These are phyloP conservation scores for Cytidiella melzeri DNA, from an alignment of 768 basidiomycete species.

Conservation along the genomic window DNA sequence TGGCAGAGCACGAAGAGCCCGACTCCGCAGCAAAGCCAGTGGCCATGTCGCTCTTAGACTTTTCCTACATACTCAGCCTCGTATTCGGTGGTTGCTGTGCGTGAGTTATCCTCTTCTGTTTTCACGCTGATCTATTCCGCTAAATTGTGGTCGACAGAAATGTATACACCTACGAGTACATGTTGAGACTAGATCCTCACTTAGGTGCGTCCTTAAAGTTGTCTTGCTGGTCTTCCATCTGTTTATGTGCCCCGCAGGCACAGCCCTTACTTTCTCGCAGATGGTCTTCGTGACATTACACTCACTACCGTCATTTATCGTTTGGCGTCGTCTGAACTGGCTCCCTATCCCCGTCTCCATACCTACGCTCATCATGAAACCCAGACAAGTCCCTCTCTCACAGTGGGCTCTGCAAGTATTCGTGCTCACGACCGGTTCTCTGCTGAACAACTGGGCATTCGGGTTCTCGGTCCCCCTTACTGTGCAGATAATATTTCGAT, in stretches of 20 bases:
- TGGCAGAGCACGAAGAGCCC: neutral
- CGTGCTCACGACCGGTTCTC: slow-evolving; percentile 56
- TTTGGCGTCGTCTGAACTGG: slow-evolving; percentile 17
- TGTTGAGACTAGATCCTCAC: slow-evolving; percentile 61
- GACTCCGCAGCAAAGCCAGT: slow-evolving; percentile 8
- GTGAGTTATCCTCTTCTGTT: slow-evolving; percentile 36
- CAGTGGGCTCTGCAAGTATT: slow-evolving; percentile 71
- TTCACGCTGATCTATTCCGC: neutral
- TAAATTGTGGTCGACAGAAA: slow-evolving; percentile 39
- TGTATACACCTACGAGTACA: slow-evolving; percentile 70
- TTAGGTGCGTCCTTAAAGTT: slow-evolving; percentile 42
- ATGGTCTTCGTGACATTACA: slow-evolving; percentile 72
- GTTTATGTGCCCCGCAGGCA: slow-evolving; percentile 37
- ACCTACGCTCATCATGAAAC: slow-evolving; percentile 35
- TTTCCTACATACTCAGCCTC: slow-evolving; percentile 42
- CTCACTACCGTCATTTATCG: slow-evolving; percentile 58
- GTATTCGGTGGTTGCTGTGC: slow-evolving; percentile 84
- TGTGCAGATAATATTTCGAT: slow-evolving; percentile 79
- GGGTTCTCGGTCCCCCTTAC: slow-evolving; percentile 72
- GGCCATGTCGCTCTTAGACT: slow-evolving; percentile 28
- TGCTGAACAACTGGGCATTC: slow-evolving; percentile 81
- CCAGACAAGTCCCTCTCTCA: slow-evolving; percentile 58
- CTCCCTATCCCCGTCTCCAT: neutral
- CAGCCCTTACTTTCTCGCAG: slow-evolving; percentile 80
- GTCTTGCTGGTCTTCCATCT: slow-evolving; percentile 5